Base-by-base conservation (phyloP, 78 protist genomes). In the Carpediemonas membranifera region DNA sequence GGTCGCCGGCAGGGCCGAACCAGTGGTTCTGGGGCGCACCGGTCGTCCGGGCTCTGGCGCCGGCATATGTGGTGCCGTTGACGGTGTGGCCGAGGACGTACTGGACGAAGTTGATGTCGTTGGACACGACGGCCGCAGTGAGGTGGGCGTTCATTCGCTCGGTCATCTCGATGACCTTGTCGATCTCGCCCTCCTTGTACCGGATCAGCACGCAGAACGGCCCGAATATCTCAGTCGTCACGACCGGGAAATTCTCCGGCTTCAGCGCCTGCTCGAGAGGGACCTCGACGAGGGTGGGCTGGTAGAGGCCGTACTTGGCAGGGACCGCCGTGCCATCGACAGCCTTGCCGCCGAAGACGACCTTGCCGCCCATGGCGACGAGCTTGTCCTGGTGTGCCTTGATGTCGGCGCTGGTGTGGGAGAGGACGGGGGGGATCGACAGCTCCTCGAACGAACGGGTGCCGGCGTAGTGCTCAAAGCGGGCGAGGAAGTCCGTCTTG, bases 21-120 rank as follows among this genome's bases (percentile, higher is more conserved):
- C 68, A 71, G 70, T 71, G 77, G 34, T 62, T 44, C 65, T 60
- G 65, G 13, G 77, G 77, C 18, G 77, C 77, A 0, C 65, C 77
- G 13, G 76, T 59, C 14, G 76, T 70, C n/a, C 76, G 66, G 28
- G 76, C 76, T 44, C 68, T 55, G 35, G 59, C 15, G 54, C 76
- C 76, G 25, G 19, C 65, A 28, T 71, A 71, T 7, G 70, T 71
- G 54, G 77, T 71, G 56, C 77, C 77, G 64, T 53, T 62, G 65
- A 71, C 65, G 34, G 67, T 62, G 51, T 31, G 21, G 21, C 37
- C 25, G 16, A 70, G 70, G 9, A 54, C 19, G 50, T 7, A 3
- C 28, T 33, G 31, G 28, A 44, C 24, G 61, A 59, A 43, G 28
- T 30, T 54, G 18, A 18, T 21, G 57, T 55, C 60, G 57, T 55